Evolutionary conservation across 495 filamentous ascomycete genomes (phyloP), one percentile per base, ranked within the genome.

Genomic region (Friedmanniomyces simplex): DNA sequence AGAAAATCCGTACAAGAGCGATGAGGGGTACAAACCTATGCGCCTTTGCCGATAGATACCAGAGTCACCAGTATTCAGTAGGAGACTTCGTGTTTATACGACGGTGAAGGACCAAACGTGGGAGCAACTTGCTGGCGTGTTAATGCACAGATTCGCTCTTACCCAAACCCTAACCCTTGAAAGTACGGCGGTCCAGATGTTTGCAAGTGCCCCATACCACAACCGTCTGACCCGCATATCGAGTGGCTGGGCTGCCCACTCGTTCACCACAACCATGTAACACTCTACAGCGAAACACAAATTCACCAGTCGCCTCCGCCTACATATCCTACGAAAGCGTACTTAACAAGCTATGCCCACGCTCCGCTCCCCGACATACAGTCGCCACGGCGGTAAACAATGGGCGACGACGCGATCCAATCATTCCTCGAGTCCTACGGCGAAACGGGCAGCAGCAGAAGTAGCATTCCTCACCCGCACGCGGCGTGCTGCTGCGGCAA

Each of bases 401-500:
- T 43, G 34, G 34, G 4, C 49, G 59, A 62, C 25, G 42, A 62
- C 25, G 42, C 55, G 16, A 62, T 62, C 59, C 54, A 62, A 62
- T 58, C 60, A 54, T 58, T 62, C 32, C 54, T 62, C 25, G 26
- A 16, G 10, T 20, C 26, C 8, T 53, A 61, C 41, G 22, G 47
- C 52, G 54, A 61, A 52, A 32, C 28, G 28, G 28, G 10, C 28
- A 45, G 49, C 55, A 32, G 5, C 26, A 46, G n/a, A n/a, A n/a
- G 21, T 28, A 37, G 30, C 54, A 56, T 57, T 57, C 53, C 54
- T 32, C 34, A 16, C 18, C 52, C n/a, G 30, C 32, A 7, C 20
- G 16, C 39, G 28, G 21, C 30, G 8, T 97, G 91, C 72, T 97
- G 91, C 71, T 97, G 91, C 74, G 91, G 89, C 41, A 82, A 79